Percentiles rank a stretch among this genome's conserved stretches.
These are phyloP conservation scores for Pichia sp. DNA, from an alignment of 1,139 yeast species.

Conservation along the genomic window DNA sequence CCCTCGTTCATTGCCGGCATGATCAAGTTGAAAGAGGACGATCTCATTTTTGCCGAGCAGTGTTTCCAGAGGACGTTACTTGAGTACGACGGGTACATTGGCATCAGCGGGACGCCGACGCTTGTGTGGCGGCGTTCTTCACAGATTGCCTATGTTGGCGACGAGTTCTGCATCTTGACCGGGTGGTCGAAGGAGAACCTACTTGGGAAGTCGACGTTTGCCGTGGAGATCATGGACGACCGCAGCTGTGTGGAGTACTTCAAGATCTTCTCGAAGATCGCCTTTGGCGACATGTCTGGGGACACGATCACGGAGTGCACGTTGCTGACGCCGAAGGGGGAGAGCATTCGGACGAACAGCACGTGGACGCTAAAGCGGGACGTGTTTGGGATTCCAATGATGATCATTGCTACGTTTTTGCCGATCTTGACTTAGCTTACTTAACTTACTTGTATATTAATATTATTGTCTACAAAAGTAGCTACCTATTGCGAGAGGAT, in stretches of 20 bases:
- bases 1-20: constrained; percentile 94
- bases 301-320: constrained; percentile 88
- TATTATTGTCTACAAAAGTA: background rate
- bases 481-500: constrained; percentile 69
- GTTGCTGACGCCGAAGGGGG: constrained; percentile 46
- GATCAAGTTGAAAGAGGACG: constrained; percentile 81
- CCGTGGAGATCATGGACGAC: constrained; percentile 88
- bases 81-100: constrained; percentile 82
- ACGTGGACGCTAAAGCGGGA: constrained; percentile 80
- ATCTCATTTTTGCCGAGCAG: constrained; percentile 90
- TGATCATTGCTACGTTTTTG: constrained; percentile 89
- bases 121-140: constrained; percentile 95
- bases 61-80: constrained; percentile 88
- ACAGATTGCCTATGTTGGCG: constrained; percentile 90
- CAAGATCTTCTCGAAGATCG: constrained; percentile 75
- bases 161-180: constrained; percentile 82
- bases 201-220: constrained; percentile 61
- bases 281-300: constrained; percentile 88
- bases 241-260: constrained; percentile 82
- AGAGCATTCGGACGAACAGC: constrained; percentile 64
- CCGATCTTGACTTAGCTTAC: constrained; percentile 49
- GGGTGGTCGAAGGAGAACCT: constrained; percentile 81
- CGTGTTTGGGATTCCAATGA: constrained; percentile 71
- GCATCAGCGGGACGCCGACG: constrained; percentile 88
- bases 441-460: background rate